These are phyloP conservation scores for Leccinum uliginosum DNA, from an alignment of 768 basidiomycete species.

Conservation along the genomic window DNA sequence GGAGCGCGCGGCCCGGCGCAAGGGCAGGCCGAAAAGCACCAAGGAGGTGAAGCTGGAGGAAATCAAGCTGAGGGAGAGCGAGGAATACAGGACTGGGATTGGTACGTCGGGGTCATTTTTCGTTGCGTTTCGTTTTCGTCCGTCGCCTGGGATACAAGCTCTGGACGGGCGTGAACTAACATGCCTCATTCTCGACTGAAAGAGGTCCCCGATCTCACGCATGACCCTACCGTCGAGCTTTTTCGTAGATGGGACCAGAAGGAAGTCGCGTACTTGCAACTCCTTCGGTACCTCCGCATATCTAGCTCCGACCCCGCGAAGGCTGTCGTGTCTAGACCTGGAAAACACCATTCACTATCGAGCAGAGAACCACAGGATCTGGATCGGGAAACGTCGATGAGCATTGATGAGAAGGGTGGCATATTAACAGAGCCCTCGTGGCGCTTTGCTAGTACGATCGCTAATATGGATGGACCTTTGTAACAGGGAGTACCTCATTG, in stretches of 20 bases:
- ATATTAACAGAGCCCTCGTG: constrained; percentile 28
- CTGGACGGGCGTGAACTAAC: background rate
- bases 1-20: constrained; percentile 58
- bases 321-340: constrained; percentile 53
- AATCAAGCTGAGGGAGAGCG: constrained; percentile 59
- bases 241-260: constrained; percentile 79
- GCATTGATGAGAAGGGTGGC: constrained; percentile 24
- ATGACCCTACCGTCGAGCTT: constrained; percentile 61
- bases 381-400: constrained; percentile 23
- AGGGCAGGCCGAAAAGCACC: constrained; percentile 70
- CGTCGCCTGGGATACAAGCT: background rate
- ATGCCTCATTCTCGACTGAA: background rate
- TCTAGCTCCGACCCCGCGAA: constrained; percentile 48
- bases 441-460: constrained; percentile 36
- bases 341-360: constrained; percentile 46
- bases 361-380: constrained; percentile 2
- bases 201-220: constrained; percentile 82
- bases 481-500: background rate
- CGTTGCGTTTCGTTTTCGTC: background rate
- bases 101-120: constrained; percentile 42
- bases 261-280: constrained; percentile 64
- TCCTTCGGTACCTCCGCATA: constrained; percentile 75
- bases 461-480: constrained; percentile 33
- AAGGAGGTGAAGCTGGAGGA: constrained; percentile 69
- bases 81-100: constrained; percentile 76